Evolutionary conservation across 345 rosid genomes (phyloP).

Genomic region (Microthlaspi erraticum): DNA sequence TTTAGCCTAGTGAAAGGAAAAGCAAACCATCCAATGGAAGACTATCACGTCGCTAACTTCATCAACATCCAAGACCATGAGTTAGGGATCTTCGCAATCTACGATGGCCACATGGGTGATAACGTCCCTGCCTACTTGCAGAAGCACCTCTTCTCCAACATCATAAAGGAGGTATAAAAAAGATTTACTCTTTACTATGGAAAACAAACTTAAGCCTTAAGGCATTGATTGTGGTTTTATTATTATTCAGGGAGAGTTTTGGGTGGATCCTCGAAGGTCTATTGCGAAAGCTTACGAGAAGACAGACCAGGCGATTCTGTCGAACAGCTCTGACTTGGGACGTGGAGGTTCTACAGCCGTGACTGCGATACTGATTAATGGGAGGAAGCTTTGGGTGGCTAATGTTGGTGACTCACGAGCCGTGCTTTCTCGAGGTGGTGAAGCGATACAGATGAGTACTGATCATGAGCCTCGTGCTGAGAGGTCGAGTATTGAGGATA

Average conservation of each 20-base stretch:
- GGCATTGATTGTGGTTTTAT: too few relatives aligned
- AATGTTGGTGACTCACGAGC: conserved; percentile 82
- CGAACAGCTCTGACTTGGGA: conserved; percentile 68
- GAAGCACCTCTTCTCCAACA: conserved; percentile 68
- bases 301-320: conserved; percentile 78
- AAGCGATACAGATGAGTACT: conserved; percentile 56
- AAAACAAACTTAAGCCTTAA: too few relatives aligned
- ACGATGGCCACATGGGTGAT: conserved; percentile 83
- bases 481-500: conserved; percentile 73
- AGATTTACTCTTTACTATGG: not conserved
- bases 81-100: conserved; percentile 75
- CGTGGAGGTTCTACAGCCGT: conserved; percentile 87
- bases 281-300: conserved; percentile 75
- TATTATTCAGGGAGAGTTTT: conserved; percentile 65
- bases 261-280: conserved; percentile 67
- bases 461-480: conserved; percentile 83
- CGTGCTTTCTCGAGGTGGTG: conserved; percentile 61
- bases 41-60: conserved; percentile 77
- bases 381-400: conserved; percentile 67
- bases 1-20: conserved; percentile 76
- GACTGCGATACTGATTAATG: conserved; percentile 72
- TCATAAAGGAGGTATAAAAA: conserved; percentile 69
- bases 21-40: conserved; percentile 92
- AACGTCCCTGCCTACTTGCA: conserved; percentile 70
- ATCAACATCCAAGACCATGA: conserved; percentile 60